Evolutionary conservation across 225 moss, liverwort and hornwort species (phyloP).

Genomic region (Neckera pumila): DNA sequence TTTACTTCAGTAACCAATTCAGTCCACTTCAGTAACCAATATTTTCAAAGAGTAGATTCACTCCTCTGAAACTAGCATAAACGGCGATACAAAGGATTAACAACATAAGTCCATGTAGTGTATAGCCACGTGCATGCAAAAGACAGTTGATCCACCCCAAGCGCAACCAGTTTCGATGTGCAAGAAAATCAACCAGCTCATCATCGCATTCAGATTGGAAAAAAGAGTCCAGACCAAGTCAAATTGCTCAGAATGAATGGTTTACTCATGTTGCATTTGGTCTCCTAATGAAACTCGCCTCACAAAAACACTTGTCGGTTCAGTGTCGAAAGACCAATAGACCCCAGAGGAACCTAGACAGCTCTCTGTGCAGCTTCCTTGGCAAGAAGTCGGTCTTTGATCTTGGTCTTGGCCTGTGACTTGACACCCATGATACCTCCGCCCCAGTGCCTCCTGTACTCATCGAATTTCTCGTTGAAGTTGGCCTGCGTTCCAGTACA

Average conservation of each 20-base stretch:
- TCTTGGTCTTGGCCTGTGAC: conserved; percentile 89
- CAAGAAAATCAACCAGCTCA: background rate
- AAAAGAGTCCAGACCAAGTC: background rate
- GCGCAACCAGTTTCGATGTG: background rate
- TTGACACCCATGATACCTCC: conserved; percentile 96
- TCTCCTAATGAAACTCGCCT: background rate
- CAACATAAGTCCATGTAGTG: background rate
- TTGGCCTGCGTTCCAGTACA: conserved; percentile 50
- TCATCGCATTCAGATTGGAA: background rate
- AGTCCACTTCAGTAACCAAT: background rate
- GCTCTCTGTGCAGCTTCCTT: conserved; percentile 92
- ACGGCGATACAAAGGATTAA: background rate
- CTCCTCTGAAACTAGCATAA: background rate
- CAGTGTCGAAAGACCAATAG: background rate
- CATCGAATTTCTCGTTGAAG: conserved; percentile 88
- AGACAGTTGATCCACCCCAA: background rate
- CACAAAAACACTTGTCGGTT: background rate
- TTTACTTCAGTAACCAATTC: background rate
- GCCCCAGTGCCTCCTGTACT: conserved; percentile 92
- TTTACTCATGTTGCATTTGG: background rate
- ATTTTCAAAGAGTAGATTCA: background rate
- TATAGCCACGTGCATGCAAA: background rate
- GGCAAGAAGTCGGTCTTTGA: conserved; percentile 59
- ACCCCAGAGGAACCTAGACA: conserved; percentile 7
- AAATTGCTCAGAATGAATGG: background rate